Base-by-base conservation (phyloP, 2,329 filamentous ascomycete species). In the Alternaria solani region DNA sequence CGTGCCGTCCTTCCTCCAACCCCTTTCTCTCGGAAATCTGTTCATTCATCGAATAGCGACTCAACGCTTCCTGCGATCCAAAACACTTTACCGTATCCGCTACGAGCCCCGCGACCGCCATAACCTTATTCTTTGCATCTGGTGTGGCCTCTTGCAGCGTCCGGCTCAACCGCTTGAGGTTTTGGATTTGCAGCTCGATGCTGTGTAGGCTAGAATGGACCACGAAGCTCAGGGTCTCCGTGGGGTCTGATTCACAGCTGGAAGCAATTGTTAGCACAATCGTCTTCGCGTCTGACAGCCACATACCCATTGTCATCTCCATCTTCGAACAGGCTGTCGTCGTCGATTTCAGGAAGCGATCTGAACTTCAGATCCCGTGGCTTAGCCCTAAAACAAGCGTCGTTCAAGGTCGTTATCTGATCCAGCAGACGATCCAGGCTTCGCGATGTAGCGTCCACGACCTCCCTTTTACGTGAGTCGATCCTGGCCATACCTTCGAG, bases 81-180 rank as follows among this genome's bases (percentile, higher is more conserved):
- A 75, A 74, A 44, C 61, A 73, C 18, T 57, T 20, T 18, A 55
- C 61, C 4, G 64, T 57, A 18, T 75, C 68, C 38, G 58, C 39
- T 2, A 73, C 63, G 16, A 74, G 57, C 20, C 36, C 53, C 5
- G 57, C 30, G 1, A 73, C 63, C 9, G 61, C 63, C 0, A 58
- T 34, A 7, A 73, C 59, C 43, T 75, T 70, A 1, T 63, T 59
- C 26, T 54, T 62, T 2, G 65, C 66, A 28, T 65, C 63, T 14
- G 63, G 66, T 3, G 69, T 69, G 2, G 65, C 69, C 23, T 75
- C 72, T 44, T 74, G 72, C 18, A 74, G 47, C 1, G 66, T 63
- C 7, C 68, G 68, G 9, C 71, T 65, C 9, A 75, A 26, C 8
- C 62, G 55, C 54, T 72, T 73, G 12, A 75, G 52, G 1, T 55